These are phyloP conservation scores for Teunomyces tritomae DNA, from an alignment of 805 yeast species.

Conservation along the genomic window DNA sequence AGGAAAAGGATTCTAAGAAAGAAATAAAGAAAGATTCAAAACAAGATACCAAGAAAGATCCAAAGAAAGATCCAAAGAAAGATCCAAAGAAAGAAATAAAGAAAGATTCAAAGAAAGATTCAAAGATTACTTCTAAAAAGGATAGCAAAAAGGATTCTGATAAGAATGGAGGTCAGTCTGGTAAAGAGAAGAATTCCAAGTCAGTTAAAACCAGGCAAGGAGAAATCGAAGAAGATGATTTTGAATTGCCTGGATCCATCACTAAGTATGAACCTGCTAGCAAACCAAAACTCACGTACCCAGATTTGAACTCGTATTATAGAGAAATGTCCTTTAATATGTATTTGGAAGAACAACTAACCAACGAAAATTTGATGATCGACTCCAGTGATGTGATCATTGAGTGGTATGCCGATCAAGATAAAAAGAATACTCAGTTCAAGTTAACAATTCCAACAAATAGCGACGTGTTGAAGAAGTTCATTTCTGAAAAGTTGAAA, in stretches of 20 bases:
- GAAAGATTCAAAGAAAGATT: neutral
- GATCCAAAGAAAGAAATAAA: neutral
- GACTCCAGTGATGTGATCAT: constrained; percentile 44
- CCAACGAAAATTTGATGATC: constrained; percentile 37
- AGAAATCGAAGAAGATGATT: neutral
- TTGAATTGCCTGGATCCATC: constrained; percentile 5
- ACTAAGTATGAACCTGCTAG: constrained; percentile 2
- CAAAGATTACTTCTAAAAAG: neutral
- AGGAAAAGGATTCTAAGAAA: neutral
- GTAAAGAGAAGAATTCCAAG: no score
- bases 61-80: neutral
- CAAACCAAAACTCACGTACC: constrained; percentile 46
- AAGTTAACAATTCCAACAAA: constrained; percentile 43
- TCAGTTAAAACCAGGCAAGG: neutral
- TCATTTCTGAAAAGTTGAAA: constrained; percentile 49
- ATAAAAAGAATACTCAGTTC: constrained; percentile 38
- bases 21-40: neutral
- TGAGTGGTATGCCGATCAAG: constrained; percentile 50
- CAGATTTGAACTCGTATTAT: constrained; percentile 50
- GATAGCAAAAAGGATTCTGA: neutral
- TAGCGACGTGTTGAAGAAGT: constrained; percentile 48
- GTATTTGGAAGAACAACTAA: constrained; percentile 57
- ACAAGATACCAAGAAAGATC: neutral
- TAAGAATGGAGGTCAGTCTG: neutral
- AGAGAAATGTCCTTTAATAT: constrained; percentile 59